Percentiles rank a stretch among this genome's conserved stretches.
phyloP scores from a whole-genome alignment of 495 filamentous ascomycete genomes.

The Xanthoparmelia taractica region DNA sequence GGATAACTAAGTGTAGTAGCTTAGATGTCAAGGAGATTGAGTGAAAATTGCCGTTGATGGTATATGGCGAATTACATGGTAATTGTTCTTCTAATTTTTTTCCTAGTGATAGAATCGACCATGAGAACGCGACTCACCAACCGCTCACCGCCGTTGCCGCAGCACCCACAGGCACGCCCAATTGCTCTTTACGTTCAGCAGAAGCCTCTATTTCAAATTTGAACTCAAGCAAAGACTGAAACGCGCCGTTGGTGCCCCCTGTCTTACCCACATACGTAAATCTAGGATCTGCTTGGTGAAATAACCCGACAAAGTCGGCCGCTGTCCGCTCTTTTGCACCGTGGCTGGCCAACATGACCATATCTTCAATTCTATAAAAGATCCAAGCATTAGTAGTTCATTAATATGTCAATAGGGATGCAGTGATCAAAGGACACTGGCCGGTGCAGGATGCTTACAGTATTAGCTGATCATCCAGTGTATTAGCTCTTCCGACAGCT shows the following conservation, averaged over 20 bases:
- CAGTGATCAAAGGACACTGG: constrained; percentile 7
- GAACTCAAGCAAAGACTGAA: constrained; percentile 29
- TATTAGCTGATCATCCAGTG: constrained; percentile 18
- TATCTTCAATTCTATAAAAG: constrained; percentile 27
- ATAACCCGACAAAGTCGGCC: constrained; percentile 26
- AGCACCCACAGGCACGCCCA: constrained; percentile 1
- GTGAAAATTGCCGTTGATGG: constrained; percentile 5
- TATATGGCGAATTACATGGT: constrained; percentile 7
- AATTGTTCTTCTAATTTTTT: neutral
- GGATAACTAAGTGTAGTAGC: constrained; percentile 1
- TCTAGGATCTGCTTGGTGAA: constrained; percentile 20
- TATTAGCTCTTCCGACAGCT: constrained; percentile 13
- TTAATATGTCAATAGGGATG: constrained; percentile 7
- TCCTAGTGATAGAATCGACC: constrained; percentile 5
- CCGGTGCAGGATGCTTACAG: constrained; percentile 22
- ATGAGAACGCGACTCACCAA: constrained; percentile 3
- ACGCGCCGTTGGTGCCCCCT: constrained; percentile 26
- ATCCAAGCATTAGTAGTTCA: constrained; percentile 1
- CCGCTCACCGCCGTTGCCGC: constrained; percentile 9
- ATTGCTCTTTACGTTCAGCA: constrained; percentile 6
- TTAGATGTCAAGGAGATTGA: neutral
- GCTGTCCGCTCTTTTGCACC: constrained; percentile 28
- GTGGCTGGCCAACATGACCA: constrained; percentile 28
- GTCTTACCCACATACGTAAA: constrained; percentile 28
- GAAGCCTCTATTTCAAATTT: constrained; percentile 15